Conservation (phyloP, 768 basidiomycete genomes). For the Lactarius evosmus region DNA sequence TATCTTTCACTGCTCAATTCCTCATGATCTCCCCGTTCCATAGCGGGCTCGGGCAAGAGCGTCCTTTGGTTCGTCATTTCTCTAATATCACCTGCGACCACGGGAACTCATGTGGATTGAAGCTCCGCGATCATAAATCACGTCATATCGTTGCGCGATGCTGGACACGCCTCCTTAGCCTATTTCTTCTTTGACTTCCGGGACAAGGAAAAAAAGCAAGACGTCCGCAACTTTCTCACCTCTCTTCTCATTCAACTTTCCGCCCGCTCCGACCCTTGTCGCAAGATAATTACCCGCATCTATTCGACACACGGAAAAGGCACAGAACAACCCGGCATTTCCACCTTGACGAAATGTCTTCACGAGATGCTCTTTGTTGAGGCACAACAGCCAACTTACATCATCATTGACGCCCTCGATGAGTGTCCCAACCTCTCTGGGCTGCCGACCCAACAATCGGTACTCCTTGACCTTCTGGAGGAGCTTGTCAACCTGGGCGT, state of each 20-base stretch:
- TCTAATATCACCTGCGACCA: fast-evolving
- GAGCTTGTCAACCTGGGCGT: not conserved
- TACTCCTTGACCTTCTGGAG: not conserved
- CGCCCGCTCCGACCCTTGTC: not conserved
- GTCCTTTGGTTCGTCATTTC: not conserved
- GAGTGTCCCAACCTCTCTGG: not conserved
- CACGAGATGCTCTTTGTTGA: not conserved
- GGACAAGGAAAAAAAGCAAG: not conserved
- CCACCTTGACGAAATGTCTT: not conserved
- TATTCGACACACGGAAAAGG: not conserved
- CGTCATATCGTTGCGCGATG: not conserved
- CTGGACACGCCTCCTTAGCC: not conserved
- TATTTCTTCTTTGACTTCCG: not conserved
- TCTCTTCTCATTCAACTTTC: not conserved
- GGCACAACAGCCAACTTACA: not conserved
- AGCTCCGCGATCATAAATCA: not conserved
- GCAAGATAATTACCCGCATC: not conserved
- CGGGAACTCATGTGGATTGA: not conserved
- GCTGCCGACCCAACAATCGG: not conserved
- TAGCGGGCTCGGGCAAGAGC: not conserved
- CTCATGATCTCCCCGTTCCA: not conserved
- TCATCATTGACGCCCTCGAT: not conserved
- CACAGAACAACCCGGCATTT: not conserved
- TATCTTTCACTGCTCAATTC: not conserved
- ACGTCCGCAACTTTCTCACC: not conserved